Conservation (phyloP, 495 filamentous ascomycete species). For the Lepidopterella palustris region DNA sequence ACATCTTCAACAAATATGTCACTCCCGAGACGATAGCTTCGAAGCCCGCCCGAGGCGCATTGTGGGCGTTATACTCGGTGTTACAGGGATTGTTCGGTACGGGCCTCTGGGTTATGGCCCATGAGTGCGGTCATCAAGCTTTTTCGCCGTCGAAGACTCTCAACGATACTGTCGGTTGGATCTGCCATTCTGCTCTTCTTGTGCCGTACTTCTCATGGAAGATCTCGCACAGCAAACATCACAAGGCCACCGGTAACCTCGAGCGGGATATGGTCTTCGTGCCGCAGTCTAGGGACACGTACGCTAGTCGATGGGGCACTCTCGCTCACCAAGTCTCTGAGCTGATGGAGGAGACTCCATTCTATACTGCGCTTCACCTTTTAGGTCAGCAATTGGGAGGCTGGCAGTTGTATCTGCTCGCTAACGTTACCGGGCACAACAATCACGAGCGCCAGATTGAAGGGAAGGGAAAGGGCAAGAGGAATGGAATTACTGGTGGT, state of each 20-base stretch:
- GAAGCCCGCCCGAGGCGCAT: constrained; percentile 43
- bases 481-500: constrained; percentile 64
- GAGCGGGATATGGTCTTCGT: constrained; percentile 98
- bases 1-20: constrained; percentile 58
- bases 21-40: constrained; percentile 49
- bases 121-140: constrained; percentile 78
- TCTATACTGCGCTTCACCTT: constrained; percentile 65
- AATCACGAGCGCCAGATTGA: constrained; percentile 72
- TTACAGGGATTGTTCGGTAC: constrained; percentile 72
- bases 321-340: constrained; percentile 74
- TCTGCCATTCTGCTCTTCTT: constrained; percentile 57
- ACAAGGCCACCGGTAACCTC: constrained; percentile 89
- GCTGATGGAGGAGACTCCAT: constrained; percentile 89
- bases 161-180: constrained; percentile 63
- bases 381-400: constrained; percentile 81
- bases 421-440: constrained; percentile 93
- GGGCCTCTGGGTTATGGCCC: constrained; percentile 77
- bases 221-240: constrained; percentile 66
- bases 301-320: constrained; percentile 61
- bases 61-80: constrained; percentile 66
- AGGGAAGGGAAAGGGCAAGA: constrained; percentile 69
- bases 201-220: constrained; percentile 75
- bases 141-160: constrained; percentile 57
- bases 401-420: constrained; percentile 79
- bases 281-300: constrained; percentile 73